These are phyloP conservation scores for Cucumis cinereus DNA, from an alignment of 306 rosid species.

Conservation along the genomic window DNA sequence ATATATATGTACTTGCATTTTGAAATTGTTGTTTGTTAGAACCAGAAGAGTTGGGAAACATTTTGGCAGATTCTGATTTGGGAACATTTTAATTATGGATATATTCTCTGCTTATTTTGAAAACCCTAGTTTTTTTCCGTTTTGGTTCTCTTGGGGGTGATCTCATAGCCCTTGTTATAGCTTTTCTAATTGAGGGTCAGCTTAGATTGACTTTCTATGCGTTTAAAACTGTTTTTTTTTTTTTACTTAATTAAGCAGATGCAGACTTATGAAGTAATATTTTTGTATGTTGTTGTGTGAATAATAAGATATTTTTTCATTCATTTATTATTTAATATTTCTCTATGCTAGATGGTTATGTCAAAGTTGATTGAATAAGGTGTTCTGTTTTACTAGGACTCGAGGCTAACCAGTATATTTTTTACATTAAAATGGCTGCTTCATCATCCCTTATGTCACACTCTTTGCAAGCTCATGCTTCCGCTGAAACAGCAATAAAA, in stretches of 20 bases:
- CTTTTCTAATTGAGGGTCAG: not conserved
- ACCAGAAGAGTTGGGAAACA: not conserved
- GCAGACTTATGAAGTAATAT: not conserved
- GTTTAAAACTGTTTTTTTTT: no score
- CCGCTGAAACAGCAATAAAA: constrained; percentile 15
- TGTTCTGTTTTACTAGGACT: not conserved
- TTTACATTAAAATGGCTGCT: constrained; percentile 36
- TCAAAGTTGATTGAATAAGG: not conserved
- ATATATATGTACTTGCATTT: not conserved
- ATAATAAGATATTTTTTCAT: not conserved
- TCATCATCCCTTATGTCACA: constrained; percentile 34
- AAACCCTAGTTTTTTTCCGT: not conserved
- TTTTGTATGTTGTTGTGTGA: not conserved
- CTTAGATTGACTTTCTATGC: not conserved
- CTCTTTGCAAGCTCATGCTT: constrained; percentile 29
- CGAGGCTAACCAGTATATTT: not conserved
- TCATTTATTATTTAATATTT: not conserved
- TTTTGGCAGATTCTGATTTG: not conserved
- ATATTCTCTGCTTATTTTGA: not conserved
- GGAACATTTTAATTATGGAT: not conserved
- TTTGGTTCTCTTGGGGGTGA: not conserved
- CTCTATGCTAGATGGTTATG: not conserved
- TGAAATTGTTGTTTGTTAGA: not conserved
- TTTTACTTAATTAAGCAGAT: not conserved
- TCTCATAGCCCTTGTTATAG: not conserved